A percentile compares a stretch with the other conserved stretches of the same genome.
Evolutionary conservation across 805 yeast genomes (phyloP).

Genomic region (Starmerella riodocensis): DNA sequence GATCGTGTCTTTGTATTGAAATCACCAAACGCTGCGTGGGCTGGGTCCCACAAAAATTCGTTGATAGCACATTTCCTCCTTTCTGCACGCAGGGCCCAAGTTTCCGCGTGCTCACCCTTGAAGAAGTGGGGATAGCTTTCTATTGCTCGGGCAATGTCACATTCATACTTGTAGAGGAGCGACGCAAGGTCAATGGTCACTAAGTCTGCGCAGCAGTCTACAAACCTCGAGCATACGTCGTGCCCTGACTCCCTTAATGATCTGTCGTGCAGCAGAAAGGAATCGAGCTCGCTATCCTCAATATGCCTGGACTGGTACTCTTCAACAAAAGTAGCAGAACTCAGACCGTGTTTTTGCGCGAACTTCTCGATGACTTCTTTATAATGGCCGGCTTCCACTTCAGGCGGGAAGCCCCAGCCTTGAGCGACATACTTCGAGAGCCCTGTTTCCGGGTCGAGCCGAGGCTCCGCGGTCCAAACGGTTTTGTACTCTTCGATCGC

Average conservation of each 20-base stretch:
- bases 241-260: conserved; percentile 96
- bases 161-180: conserved; percentile 76
- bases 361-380: conserved; percentile 55
- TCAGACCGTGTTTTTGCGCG: conserved; percentile 44
- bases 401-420: conserved; percentile 92
- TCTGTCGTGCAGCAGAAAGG: conserved; percentile 78
- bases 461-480: conserved; percentile 68
- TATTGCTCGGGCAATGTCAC: conserved; percentile 60
- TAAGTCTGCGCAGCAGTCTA: conserved; percentile 75
- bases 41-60: conserved; percentile 72
- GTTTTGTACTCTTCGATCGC: conserved; percentile 75
- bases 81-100: conserved; percentile 53
- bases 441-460: conserved; percentile 61
- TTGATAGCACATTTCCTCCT: conserved; percentile 43
- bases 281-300: conserved; percentile 70
- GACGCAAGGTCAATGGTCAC: conserved; percentile 87
- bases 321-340: conserved; percentile 50
- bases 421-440: conserved; percentile 81
- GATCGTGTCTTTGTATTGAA: conserved; percentile 49
- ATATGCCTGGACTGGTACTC: conserved; percentile 56
- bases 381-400: conserved; percentile 85
- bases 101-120: conserved; percentile 33
- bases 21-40: conserved; percentile 67
- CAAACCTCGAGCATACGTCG: conserved; percentile 82
- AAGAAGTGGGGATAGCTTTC: conserved; percentile 42